phyloP scores from a whole-genome alignment of 768 basidiomycete species.

The Floccularia luteovirens region DNA sequence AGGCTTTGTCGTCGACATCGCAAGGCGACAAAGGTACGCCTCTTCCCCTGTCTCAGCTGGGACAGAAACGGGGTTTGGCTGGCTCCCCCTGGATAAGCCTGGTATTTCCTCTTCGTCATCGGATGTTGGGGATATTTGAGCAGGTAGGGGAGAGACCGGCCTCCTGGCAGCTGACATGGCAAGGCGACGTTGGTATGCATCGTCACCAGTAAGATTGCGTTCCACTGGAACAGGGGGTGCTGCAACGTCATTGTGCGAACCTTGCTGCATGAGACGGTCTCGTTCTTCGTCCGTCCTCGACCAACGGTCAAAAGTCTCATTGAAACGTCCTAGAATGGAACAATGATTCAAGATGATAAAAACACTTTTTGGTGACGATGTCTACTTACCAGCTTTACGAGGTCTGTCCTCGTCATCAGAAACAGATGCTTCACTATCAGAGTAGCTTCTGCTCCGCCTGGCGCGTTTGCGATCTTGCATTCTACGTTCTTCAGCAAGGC shows the following conservation, averaged over 20 bases:
- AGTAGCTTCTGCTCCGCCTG: conserved; percentile 51
- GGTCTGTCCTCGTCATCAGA: conserved; percentile 66
- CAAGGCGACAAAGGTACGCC: conserved; percentile 55
- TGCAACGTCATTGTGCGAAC: conserved; percentile 12
- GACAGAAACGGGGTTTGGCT: conserved; percentile 6
- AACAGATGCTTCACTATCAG: conserved; percentile 54
- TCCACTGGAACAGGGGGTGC: conserved; percentile 32
- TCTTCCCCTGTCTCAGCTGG: conserved; percentile 54
- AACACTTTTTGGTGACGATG: background rate
- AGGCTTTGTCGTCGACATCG: conserved; percentile 34
- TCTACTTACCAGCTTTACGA: conserved; percentile 53
- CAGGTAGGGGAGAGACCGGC: conserved; percentile 15
- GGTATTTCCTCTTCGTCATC: conserved; percentile 15
- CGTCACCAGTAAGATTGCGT: conserved; percentile 59
- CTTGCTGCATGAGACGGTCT: too few species aligned
- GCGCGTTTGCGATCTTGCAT: conserved; percentile 50
- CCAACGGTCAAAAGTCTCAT: conserved; percentile 45
- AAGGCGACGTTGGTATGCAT: conserved; percentile 68
- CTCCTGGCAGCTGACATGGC: conserved; percentile 46
- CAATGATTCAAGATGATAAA: conserved; percentile 1
- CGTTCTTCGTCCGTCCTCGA: conserved; percentile 35
- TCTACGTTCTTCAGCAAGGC: conserved; percentile 52
- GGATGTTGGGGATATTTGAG: conserved; percentile 9
- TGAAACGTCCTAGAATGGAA: conserved; percentile 35
- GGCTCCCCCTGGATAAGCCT: conserved; percentile 3